Evolutionary conservation across 2,329 filamentous ascomycete species (phyloP), one percentile per base, ranked within the genome.

Genomic region (Monosporascus sp.): DNA sequence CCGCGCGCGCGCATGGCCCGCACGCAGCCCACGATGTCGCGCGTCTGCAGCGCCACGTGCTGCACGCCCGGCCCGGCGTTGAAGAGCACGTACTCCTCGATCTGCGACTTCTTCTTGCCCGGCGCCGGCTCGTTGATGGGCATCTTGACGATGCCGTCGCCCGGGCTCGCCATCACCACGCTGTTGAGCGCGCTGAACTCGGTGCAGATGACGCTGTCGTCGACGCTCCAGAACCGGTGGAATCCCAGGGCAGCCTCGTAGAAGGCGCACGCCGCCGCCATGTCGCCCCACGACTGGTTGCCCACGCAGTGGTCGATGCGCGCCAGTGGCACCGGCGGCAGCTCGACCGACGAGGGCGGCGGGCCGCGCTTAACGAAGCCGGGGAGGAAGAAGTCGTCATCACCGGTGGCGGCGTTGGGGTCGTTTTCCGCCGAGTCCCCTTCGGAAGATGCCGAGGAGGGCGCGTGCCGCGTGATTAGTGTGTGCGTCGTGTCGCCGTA

Each of bases 401-500:
- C 38, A 7, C 5, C 38, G 7, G 17, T 41, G 38, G 38, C 19
- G 31, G 11, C 11, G 31, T 35, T 11, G 31, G 31, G 31, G 31
- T 14, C 14, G 31, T 14, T 14, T 35, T 35, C 31, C 31, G 31
- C 31, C 2, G 31, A 14, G 4, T 35, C 31, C 31, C 31, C 31
- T 46, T 46, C 43, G 24, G 43, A 46, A 11, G 43, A 46, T 17
- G 43, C 22, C 11, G 43, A 46, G 11, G 43, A 73, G 72, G 96
- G 97, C 43, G 75, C 70, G 47, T 72, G 70, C 45, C 90, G 85
- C 62, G 89, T 85, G 70, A 97, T 85, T 53, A 97, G 82, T 0
- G 93, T 96, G 74, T 97, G 93, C 1, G 91, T 96, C 14, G 93
- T 97, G 74, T 97, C 90, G 61, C 93, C 93, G 68, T 97, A 97